Evolutionary conservation across 2,329 filamentous ascomycete genomes (phyloP), one percentile per base, ranked within the genome.

Genomic region (Penicillium rolfsii): DNA sequence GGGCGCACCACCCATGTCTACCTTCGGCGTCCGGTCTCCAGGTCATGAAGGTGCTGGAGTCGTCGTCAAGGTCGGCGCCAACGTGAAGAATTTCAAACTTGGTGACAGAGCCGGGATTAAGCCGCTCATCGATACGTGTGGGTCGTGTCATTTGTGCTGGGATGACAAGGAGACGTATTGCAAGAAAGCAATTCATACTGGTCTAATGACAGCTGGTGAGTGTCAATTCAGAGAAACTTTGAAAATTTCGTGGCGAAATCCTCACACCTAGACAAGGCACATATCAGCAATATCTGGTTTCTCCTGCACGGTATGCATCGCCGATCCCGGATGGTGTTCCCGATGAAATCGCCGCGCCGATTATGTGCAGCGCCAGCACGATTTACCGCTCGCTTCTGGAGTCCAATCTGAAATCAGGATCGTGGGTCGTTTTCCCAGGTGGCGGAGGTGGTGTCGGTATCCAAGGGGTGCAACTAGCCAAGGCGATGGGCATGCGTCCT

Each of bases 331-430:
- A 86, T 36, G 83, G 81, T 0, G 80, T 87, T 0, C 72, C 75
- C 0, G 84, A 86, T 61, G 80, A 83, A 62, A 66, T 84, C n/a
- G 85, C 85, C 2, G 86, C 81, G 0, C 85, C 85, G 0, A 81
- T 87, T 60, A 86, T 87, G 83, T 88, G 85, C 73, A 81, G 77
- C 46, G 84, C 83, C 0, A 82, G 80, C 6, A 87, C 86, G 1
- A 84, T 87, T 62, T 85, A 87, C 70, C 80, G 83, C 2, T 83
- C 84, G 2, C 74, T 88, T 53, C 77, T 81, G 12, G 81, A 84
- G 43, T 82, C 81, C 0, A 77, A 76, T 1, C 73, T 86, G 4
- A 76, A 75, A 59, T 74, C 84, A 0, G 82, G 84, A 9, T 76
- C 85, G 53, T 87, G 82, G 82, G 82, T 83, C 0, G 70, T 72